Evolutionary conservation across 2,329 filamentous ascomycete genomes (phyloP).

Genomic region (Cryoendolithus antarcticus): DNA sequence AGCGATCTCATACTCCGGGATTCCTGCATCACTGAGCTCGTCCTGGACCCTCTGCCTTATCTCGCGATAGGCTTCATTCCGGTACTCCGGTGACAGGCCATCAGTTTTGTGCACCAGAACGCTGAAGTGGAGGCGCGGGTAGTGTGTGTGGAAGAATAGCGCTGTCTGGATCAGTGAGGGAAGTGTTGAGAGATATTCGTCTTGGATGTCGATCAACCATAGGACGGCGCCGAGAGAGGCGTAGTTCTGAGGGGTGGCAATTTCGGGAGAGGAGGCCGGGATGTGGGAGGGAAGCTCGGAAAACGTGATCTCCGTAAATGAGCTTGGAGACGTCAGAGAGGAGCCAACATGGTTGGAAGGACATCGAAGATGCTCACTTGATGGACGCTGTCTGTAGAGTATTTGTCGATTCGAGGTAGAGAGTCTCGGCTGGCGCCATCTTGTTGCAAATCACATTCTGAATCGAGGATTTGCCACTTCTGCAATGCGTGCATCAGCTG

Average conservation of each 20-base stretch:
- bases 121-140: conserved; percentile 90
- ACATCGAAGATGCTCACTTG: conserved; percentile 50
- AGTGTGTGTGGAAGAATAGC: conserved; percentile 73
- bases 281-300: conserved; percentile 96
- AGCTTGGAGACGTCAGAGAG: conserved; percentile 41
- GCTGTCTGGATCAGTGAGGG: conserved; percentile 79
- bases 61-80: conserved; percentile 89
- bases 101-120: conserved; percentile 99
- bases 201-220: conserved; percentile 97
- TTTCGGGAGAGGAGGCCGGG: conserved; percentile 78
- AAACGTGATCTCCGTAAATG: conserved; percentile 98
- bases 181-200: conserved; percentile 94
- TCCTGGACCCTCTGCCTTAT: conserved; percentile 95
- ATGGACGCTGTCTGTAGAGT: conserved; percentile 90
- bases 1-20: conserved; percentile 84
- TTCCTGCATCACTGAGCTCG: conserved; percentile 82
- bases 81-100: conserved; percentile 89
- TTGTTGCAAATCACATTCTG: conserved; percentile 99
- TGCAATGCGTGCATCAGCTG: conserved; percentile 27
- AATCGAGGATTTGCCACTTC: conserved; percentile 96
- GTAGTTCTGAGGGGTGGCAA: conserved; percentile 89
- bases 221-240: conserved; percentile 87
- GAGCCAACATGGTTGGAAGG: not conserved
- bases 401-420: conserved; percentile 91
- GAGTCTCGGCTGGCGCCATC: conserved; percentile 83